Conservation (phyloP, 768 basidiomycete genomes). For the Xerocomellus chrysenteron region DNA sequence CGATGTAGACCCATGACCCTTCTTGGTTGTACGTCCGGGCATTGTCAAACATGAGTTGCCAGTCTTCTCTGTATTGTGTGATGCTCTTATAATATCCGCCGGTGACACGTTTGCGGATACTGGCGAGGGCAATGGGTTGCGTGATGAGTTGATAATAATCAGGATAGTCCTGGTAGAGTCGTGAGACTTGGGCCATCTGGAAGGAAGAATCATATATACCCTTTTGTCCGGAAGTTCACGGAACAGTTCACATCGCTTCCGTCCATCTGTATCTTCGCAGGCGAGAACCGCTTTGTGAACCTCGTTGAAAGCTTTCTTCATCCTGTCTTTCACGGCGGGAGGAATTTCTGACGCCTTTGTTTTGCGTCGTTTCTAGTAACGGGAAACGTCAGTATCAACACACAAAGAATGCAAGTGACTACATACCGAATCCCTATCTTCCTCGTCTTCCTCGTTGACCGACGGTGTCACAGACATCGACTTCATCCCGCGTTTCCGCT, state of each 20-base stretch:
- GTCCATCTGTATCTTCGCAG: slow-evolving; percentile 69
- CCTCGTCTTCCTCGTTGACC: slow-evolving; percentile 70
- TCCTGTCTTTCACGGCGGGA: slow-evolving; percentile 61
- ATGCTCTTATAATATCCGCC: slow-evolving; percentile 73
- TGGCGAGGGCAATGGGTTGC: slow-evolving; percentile 83
- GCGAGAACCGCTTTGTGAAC: slow-evolving; percentile 71
- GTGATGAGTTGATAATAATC: slow-evolving; percentile 91
- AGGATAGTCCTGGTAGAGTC: slow-evolving; percentile 68
- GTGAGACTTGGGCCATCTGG: slow-evolving; percentile 6
- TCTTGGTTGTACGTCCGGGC: slow-evolving; percentile 93
- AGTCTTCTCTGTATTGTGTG: slow-evolving; percentile 70
- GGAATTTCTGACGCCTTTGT: slow-evolving; percentile 60
- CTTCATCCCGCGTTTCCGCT: slow-evolving; percentile 75
- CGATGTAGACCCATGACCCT: slow-evolving; percentile 92
- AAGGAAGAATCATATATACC: slow-evolving; percentile 38
- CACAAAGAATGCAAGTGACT: not conserved
- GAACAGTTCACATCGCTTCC: slow-evolving; percentile 86
- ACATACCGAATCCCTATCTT: slow-evolving; percentile 69
- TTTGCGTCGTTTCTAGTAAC: slow-evolving; percentile 79
- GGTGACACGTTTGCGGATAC: slow-evolving; percentile 75
- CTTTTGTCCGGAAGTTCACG: slow-evolving; percentile 79
- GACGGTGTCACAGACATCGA: slow-evolving; percentile 78
- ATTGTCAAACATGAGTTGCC: slow-evolving; percentile 91
- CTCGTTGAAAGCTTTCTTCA: slow-evolving; percentile 83
- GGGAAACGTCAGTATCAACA: not conserved